phyloP scores from a whole-genome alignment of 1,284 basidiomycete species.

The Trichosporon asahii region DNA sequence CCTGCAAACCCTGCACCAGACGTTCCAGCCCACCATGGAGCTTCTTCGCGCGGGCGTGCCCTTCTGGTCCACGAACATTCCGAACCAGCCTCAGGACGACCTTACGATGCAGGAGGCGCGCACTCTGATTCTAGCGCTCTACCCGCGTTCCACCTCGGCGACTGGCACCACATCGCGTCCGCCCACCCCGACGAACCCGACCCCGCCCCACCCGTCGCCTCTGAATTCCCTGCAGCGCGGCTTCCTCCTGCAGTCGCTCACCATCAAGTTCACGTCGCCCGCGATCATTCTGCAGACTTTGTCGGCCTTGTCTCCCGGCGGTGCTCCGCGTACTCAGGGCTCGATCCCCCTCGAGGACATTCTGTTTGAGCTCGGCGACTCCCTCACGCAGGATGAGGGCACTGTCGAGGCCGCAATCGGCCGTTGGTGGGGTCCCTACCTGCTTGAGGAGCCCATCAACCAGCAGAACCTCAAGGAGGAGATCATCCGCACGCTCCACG shows the following conservation, averaged over 20 bases:
- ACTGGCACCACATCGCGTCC: constrained; percentile 35
- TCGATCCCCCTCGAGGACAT: constrained; percentile 49
- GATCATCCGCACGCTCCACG: constrained; percentile 36
- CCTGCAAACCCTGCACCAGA: constrained; percentile 39
- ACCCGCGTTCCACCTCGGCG: constrained; percentile 35
- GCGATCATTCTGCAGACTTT: constrained; percentile 49
- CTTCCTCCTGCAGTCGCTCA: constrained; percentile 41
- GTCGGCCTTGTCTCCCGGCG: constrained; percentile 46
- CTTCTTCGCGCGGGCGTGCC: constrained; percentile 38
- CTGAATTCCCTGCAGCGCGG: constrained; percentile 45
- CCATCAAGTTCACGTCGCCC: constrained; percentile 50
- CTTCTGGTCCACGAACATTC: constrained; percentile 44
- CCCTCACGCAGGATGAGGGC: constrained; percentile 47
- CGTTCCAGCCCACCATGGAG: constrained; percentile 43
- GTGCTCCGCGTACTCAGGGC: constrained; percentile 38
- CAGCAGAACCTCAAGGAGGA: constrained; percentile 32
- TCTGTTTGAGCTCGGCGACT: constrained; percentile 51
- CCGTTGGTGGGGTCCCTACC: constrained; percentile 49
- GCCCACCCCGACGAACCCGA: constrained; percentile 46
- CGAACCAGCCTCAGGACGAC: constrained; percentile 41
- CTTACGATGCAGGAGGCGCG: constrained; percentile 47
- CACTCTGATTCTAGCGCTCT: constrained; percentile 46
- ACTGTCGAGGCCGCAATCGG: constrained; percentile 47
- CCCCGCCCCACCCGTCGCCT: constrained; percentile 42
- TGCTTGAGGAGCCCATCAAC: constrained; percentile 38